Percentiles rank a stretch among this genome's conserved stretches.
Evolutionary conservation across 805 yeast species (phyloP).

Genomic region (Ogataea pilisensis): DNA sequence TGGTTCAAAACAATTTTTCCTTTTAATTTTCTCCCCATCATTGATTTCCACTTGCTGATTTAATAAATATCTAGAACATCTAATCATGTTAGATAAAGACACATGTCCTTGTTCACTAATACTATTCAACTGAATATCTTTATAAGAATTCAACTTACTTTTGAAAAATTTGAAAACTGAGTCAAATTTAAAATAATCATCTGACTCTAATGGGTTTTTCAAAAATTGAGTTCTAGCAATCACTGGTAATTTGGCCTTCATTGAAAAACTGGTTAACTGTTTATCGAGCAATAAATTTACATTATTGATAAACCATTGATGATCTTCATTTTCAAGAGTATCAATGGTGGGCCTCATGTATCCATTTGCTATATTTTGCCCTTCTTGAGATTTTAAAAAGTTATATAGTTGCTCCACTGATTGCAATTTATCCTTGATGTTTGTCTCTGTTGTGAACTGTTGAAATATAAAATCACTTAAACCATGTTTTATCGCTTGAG

Average conservation of each 20-base stretch:
- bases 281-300: slow-evolving; percentile 30
- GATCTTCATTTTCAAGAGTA: slow-evolving; percentile 1
- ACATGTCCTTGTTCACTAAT: slow-evolving; percentile 17
- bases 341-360: slow-evolving; percentile 9
- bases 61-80: slow-evolving; percentile 19
- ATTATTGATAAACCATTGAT: slow-evolving; percentile 23
- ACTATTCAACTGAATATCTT: slow-evolving; percentile 14
- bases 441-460: too few species aligned
- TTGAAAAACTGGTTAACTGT: slow-evolving; percentile 26
- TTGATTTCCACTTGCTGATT: neutral
- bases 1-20: slow-evolving; percentile 12
- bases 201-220: slow-evolving; percentile 13
- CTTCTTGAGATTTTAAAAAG: slow-evolving; percentile 22
- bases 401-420: slow-evolving; percentile 21
- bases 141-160: slow-evolving; percentile 24
- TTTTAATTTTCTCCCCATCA: too few species aligned
- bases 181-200: slow-evolving; percentile 18
- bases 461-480: neutral
- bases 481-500: neutral
- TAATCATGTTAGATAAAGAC: slow-evolving; percentile 20
- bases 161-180: slow-evolving; percentile 20
- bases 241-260: slow-evolving; percentile 22
- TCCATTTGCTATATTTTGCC: slow-evolving; percentile 16
- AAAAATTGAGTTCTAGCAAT: slow-evolving; percentile 25
- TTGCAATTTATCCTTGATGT: neutral